A percentile compares a stretch with the other conserved stretches of the same genome.
Conservation (phyloP, 2,329 filamentous ascomycete species). For the Diplocarpon rosae region DNA sequence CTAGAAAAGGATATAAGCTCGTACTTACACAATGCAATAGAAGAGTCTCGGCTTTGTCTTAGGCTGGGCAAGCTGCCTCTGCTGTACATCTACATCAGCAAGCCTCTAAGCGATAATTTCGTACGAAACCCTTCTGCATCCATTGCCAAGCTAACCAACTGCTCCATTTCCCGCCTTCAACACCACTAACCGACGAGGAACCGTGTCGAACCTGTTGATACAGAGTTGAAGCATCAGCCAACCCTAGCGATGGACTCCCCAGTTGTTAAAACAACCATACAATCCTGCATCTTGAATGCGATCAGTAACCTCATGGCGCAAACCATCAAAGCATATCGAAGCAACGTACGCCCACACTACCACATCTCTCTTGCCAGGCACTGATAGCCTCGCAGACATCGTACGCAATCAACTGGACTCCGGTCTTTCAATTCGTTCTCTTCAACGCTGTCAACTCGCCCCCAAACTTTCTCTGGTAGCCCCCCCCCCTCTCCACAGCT, state of each 20-base stretch:
- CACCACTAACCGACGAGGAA: too few relatives aligned
- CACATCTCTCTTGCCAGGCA: background rate
- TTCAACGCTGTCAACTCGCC: conserved; percentile 66
- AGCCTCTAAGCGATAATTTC: too few relatives aligned
- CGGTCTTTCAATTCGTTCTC: conserved; percentile 65
- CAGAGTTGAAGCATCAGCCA: background rate
- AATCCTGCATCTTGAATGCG: conserved; percentile 53
- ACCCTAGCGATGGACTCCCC: conserved; percentile 30
- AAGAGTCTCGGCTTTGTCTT: too few relatives aligned
- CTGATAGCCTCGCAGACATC: conserved; percentile 35
- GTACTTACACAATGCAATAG: too few relatives aligned
- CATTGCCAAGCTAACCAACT: too few relatives aligned
- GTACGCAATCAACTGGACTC: conserved; percentile 51
- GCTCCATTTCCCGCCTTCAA: too few relatives aligned
- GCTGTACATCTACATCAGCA: too few relatives aligned
- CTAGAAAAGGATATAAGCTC: too few relatives aligned
- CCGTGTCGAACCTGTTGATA: background rate
- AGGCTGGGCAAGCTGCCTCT: too few relatives aligned
- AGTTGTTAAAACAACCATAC: conserved; percentile 49
- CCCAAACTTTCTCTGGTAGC: conserved; percentile 71
- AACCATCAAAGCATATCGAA: conserved; percentile 50
- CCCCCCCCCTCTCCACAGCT: background rate
- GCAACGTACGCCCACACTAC: conserved; percentile 36
- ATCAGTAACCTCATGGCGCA: conserved; percentile 67
- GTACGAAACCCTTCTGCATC: too few relatives aligned